Base-by-base conservation (phyloP, 495 filamentous ascomycete genomes). In the Aspergillus diversus region DNA sequence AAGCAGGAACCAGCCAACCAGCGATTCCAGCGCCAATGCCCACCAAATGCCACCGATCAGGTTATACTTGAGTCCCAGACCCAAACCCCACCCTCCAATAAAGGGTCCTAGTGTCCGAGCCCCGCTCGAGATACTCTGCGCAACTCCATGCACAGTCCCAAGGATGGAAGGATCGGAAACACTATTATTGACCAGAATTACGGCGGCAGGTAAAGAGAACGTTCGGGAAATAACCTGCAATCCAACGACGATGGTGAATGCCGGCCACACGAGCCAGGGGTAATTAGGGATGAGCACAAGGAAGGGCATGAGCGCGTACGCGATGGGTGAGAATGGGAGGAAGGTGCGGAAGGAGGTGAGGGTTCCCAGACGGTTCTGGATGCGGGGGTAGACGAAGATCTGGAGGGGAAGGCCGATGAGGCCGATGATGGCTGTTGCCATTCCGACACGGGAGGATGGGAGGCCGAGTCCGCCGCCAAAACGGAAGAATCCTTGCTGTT, bases 381-480 rank as follows among this genome's bases (percentile, higher is more conserved):
- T 67, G 2, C 74, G 74, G 1, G 90, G 89, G 71, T 92, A 93
- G 58, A 93, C 66, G 57, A 90, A 83, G 5, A 91, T 81, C 69
- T 92, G 90, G 1, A 92, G 69, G 13, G 86, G 75, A 27, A 93
- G 86, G 7, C 89, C 89, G 46, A 89, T 83, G 63, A 89, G 67
- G 5, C 90, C 90, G 37, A 91, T 87, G n/a, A 86, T 77, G 0
- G 87, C 86, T 3, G 91, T 86, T 47, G 88, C 88, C 46, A 89
- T 65, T 17, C 90, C 91, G 59, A 93, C 89, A 2, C 81, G 83
- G 0, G 84, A 76, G 1, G 90, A 86, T n/a, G 83, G 77, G 5
- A 93, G 75, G 6, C 87, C 90, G 5, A 94, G 80, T 0, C 91
- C 91, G 57, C 91, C 91, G 16, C 83, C 83, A 73, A 92, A 94